Evolutionary conservation across 306 rosid species (phyloP).

Genomic region (Dryas octopetala): DNA sequence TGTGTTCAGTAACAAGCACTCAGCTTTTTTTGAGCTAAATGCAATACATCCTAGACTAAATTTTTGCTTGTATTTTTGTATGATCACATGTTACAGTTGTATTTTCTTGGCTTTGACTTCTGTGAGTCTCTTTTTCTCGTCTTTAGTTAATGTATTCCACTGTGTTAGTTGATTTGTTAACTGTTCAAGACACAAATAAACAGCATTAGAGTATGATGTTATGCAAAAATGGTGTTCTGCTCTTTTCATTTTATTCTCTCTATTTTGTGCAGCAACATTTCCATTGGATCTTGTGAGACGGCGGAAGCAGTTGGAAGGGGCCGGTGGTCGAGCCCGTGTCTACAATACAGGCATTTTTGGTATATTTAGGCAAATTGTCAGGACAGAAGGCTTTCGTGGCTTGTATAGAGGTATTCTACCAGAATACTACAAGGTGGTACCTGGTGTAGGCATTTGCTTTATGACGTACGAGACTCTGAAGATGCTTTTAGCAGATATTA

Average conservation of each 20-base stretch:
- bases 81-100: background rate
- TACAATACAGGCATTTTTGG: conserved; percentile 77
- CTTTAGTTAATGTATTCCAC: background rate
- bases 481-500: conserved; percentile 61
- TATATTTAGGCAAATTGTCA: conserved; percentile 65
- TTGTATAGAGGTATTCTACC: conserved; percentile 95
- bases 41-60: background rate
- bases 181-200: background rate
- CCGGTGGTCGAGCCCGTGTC: conserved; percentile 88
- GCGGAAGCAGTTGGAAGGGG: conserved; percentile 96
- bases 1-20: background rate
- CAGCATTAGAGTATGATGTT: background rate
- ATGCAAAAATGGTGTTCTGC: conserved; percentile 12
- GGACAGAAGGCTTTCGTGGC: conserved; percentile 81
- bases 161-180: background rate
- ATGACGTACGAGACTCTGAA: conserved; percentile 94
- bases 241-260: conserved; percentile 32
- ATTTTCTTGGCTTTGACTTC: background rate
- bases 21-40: too few relatives aligned
- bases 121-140: background rate
- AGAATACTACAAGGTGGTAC: conserved; percentile 96
- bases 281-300: conserved; percentile 98
- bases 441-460: conserved; percentile 96
- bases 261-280: conserved; percentile 80
- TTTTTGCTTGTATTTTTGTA: background rate